Evolutionary conservation across 2,329 filamentous ascomycete species (phyloP).

Genomic region (Exophiala spinifera): DNA sequence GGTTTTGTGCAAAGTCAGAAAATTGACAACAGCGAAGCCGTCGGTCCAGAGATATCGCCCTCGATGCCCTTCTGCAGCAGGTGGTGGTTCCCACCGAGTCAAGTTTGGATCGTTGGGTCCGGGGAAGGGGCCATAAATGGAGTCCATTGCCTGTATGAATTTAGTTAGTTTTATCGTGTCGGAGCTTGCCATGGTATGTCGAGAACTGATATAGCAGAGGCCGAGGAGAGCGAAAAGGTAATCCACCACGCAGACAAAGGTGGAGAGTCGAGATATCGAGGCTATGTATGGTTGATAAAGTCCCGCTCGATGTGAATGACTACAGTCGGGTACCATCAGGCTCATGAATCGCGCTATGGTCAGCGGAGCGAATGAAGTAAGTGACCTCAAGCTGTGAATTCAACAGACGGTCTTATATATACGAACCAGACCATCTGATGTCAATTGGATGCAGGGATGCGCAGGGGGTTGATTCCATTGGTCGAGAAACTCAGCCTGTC

Average conservation of each 20-base stretch:
- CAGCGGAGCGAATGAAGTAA: too few relatives aligned
- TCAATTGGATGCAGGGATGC: background rate
- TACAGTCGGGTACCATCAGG: too few relatives aligned
- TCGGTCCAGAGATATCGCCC: conserved; percentile 62
- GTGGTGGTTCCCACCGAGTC: conserved; percentile 48
- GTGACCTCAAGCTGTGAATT: too few relatives aligned
- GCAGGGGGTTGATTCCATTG: too few relatives aligned
- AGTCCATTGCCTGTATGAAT: conserved; percentile 40
- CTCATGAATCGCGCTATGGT: too few relatives aligned
- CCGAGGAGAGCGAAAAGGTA: too few relatives aligned
- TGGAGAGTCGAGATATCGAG: too few relatives aligned
- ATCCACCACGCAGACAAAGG: too few relatives aligned
- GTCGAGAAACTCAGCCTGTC: too few relatives aligned
- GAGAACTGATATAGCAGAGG: too few relatives aligned
- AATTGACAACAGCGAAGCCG: conserved; percentile 58
- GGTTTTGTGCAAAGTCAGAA: conserved; percentile 53
- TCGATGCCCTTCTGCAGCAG: conserved; percentile 52
- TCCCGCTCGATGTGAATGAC: too few relatives aligned
- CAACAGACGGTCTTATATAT: background rate
- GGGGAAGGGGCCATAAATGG: conserved; percentile 40
- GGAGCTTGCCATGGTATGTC: conserved; percentile 8
- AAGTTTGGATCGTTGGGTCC: conserved; percentile 31
- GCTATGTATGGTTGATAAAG: too few relatives aligned
- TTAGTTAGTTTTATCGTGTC: conserved; percentile 13
- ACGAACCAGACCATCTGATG: background rate